Evolutionary conservation across 768 basidiomycete species (phyloP).

Genomic region (Lactarius indigo): DNA sequence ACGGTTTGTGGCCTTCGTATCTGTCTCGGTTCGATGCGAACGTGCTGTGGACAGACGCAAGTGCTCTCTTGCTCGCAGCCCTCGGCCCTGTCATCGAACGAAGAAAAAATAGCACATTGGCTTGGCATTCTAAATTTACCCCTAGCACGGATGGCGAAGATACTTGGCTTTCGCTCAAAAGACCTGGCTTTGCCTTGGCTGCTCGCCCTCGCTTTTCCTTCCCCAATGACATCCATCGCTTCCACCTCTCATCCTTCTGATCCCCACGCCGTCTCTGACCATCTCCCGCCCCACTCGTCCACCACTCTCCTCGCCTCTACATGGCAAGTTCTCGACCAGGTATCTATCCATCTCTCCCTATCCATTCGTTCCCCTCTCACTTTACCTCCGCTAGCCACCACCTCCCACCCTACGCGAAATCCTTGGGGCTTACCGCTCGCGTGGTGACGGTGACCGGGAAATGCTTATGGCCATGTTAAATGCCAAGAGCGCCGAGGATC

Average conservation of each 20-base stretch:
- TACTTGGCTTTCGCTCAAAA: slow-evolving; percentile 26
- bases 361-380: background rate
- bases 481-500: slow-evolving; percentile 90
- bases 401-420: slow-evolving; percentile 85
- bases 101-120: slow-evolving; percentile 25
- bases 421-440: slow-evolving; percentile 75
- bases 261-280: slow-evolving; percentile 8
- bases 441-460: slow-evolving; percentile 89
- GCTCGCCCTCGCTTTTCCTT: slow-evolving; percentile 2
- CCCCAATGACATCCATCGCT: slow-evolving; percentile 25
- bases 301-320: slow-evolving; percentile 41
- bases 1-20: background rate
- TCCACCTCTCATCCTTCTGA: slow-evolving; percentile 18
- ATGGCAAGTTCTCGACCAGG: slow-evolving; percentile 47
- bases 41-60: background rate
- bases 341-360: slow-evolving; percentile 22
- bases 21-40: background rate
- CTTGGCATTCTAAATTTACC: slow-evolving; percentile 29
- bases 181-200: slow-evolving; percentile 18
- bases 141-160: slow-evolving; percentile 22
- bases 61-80: background rate
- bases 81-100: slow-evolving; percentile 7
- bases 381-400: slow-evolving; percentile 47
- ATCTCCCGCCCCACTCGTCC: slow-evolving; percentile 18
- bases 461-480: slow-evolving; percentile 88